Evolutionary conservation across 2,329 filamentous ascomycete genomes (phyloP).

Genomic region (Ophiostoma perfectum): DNA sequence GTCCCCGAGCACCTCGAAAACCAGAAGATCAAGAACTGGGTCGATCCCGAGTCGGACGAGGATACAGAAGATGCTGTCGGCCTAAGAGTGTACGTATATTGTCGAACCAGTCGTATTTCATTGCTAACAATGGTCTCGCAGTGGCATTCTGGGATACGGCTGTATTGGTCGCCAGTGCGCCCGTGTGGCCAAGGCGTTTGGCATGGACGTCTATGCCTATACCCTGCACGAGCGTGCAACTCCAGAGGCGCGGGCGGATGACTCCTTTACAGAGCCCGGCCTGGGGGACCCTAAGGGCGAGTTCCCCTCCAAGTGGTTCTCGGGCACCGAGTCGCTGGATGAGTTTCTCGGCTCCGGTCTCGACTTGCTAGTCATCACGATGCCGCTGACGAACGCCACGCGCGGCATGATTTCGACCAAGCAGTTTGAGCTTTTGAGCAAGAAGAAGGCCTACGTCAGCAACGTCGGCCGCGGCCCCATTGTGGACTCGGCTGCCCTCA

Average conservation of each 20-base stretch:
- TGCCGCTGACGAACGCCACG: slow-evolving; percentile 40
- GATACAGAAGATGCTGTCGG: slow-evolving; percentile 14
- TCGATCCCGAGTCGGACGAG: background rate
- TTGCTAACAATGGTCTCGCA: background rate
- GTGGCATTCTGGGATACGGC: slow-evolving; percentile 38
- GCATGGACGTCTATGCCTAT: slow-evolving; percentile 63
- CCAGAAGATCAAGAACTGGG: slow-evolving; percentile 44
- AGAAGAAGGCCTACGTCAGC: slow-evolving; percentile 46
- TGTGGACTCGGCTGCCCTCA: slow-evolving; percentile 39
- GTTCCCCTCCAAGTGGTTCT: slow-evolving; percentile 40
- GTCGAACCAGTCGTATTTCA: too few species aligned
- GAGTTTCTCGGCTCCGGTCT: slow-evolving; percentile 40
- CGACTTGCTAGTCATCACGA: slow-evolving; percentile 39
- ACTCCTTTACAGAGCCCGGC: slow-evolving; percentile 58
- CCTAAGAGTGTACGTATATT: slow-evolving; percentile 26
- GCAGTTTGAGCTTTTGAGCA: slow-evolving; percentile 30
- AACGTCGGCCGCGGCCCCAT: slow-evolving; percentile 50
- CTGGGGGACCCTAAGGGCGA: slow-evolving; percentile 44
- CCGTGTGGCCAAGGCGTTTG: slow-evolving; percentile 51
- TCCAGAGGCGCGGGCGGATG: slow-evolving; percentile 53
- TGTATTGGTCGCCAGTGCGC: slow-evolving; percentile 41
- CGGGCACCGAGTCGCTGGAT: slow-evolving; percentile 35
- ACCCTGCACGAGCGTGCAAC: slow-evolving; percentile 50
- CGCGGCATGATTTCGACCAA: slow-evolving; percentile 39
- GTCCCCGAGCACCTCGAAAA: slow-evolving; percentile 43